Evolutionary conservation across 225 moss, liverwort and hornwort genomes (phyloP), one percentile per base, ranked within the genome.

Genomic region (Physcomitrellopsis africana): DNA sequence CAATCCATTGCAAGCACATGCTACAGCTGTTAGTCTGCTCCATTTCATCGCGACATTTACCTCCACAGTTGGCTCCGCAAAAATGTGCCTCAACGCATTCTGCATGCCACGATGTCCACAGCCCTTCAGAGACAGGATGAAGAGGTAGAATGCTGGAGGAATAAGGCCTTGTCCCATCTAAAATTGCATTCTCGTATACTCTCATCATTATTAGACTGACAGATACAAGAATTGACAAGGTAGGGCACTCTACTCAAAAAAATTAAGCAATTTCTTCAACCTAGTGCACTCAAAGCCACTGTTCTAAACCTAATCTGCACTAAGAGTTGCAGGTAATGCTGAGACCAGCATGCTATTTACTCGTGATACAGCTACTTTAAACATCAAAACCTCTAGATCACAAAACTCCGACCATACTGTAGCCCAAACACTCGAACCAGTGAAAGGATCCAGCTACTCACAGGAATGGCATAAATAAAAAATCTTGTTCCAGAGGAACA

Each of bases 51-150:
- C 89, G 75, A 86, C 99, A 81, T 85, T 85, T 79, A 99, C 88
- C 91, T 99, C 99, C 18, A 86, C 90, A 23, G 95, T 95, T 52
- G 92, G 99, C 72, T 92, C 99, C 37, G 93, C 90, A 84, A 99
- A 99, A 59, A 99, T 87, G 76, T 99, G 99, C 65, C 95, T 83
- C 90, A 99, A 83, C 12, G 95, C 95, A 78, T 93, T 92, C 99
- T 99, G 86, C 73, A 91, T 42, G 64, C 76, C 68, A 81, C 54
- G 69, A 70, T 68, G 53, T 60, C 76, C 62, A 79, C 7, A 67
- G 20, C 22, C 70, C 20, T 42, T 79, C 51, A 83, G 60, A 72
- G 53, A 44, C 48, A 37, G 47, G 42, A 72, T 48, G 46, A 48
- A 65, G 56, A 67, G n/a, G 26, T 10, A 10, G 22, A 56, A 54